Evolutionary conservation across 306 rosid genomes (phyloP), one percentile per base, ranked within the genome.

Genomic region (Ceratonia siliqua): DNA sequence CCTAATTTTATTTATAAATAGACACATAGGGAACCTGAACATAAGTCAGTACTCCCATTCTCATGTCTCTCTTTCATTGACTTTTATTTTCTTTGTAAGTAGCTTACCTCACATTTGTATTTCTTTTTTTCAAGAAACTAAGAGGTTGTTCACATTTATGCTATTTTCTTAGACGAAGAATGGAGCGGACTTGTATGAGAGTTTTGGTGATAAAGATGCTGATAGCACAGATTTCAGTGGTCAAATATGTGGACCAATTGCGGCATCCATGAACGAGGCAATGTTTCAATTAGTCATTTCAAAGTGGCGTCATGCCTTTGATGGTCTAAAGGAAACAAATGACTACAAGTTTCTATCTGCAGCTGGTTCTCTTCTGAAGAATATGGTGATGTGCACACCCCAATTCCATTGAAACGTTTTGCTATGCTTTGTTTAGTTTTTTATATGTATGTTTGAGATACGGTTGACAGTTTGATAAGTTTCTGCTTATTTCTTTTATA

Each of bases 301-400:
- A 38, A 86, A 90, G 78, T 91, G 97, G 97, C 97, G 95, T 57
- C 59, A 58, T 77, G 92, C 91, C 71, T 91, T 82, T 80, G 96
- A 94, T 72, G 88, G 94, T 45, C 77, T 94, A 58, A 94, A 94
- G 90, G 90, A 91, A 84, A 89, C 96, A 75, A 86, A 85, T 33
- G 89, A 88, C 79, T 86, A 85, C 78, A 90, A 84, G 78, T 94
- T 88, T 82, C 76, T 91, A 62, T 91, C 97, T 72, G 93, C 94
- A 53, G 91, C 97, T 87, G 97, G 96, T 78, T 91, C 93, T 72
- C 94, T 91, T 80, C 80, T 87, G 89, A 94, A 94, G 89, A 84
- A 82, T 22, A 91, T 90, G 98, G 98, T 94, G 80, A 80, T 81
- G 68, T 15, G 21, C 75, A 39, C 68, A 55, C 58, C 70, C 49